Evolutionary conservation across 108 stramenopile genomes (phyloP).

Genomic region (Hondaea fermentalgiana): DNA sequence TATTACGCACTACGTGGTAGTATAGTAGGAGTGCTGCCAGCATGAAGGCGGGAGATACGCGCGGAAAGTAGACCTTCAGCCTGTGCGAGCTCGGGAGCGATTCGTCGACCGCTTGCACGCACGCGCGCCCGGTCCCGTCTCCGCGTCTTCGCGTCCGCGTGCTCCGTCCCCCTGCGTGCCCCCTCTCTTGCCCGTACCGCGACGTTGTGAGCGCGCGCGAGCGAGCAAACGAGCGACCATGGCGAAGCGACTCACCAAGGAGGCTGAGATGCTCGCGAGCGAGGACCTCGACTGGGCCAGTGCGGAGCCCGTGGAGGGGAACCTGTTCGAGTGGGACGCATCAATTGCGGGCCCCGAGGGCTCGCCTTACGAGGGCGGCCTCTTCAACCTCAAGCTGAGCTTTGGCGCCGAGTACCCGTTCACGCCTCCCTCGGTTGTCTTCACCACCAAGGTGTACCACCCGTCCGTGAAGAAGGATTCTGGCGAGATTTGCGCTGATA

Average conservation of each 20-base stretch:
- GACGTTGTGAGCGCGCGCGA: too few relatives aligned
- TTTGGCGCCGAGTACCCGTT: conserved; percentile 76
- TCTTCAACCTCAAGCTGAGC: conserved; percentile 52
- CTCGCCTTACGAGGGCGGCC: conserved; percentile 67
- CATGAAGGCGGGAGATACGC: too few relatives aligned
- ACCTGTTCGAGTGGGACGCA: background rate
- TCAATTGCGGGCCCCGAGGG: conserved; percentile 44
- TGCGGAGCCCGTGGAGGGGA: background rate
- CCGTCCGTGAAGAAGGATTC: conserved; percentile 63
- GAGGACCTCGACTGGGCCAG: conserved; percentile 10
- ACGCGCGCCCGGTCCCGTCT: too few relatives aligned
- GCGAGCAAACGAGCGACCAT: background rate
- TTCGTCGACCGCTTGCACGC: too few relatives aligned
- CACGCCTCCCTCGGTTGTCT: conserved; percentile 69
- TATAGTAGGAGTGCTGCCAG: too few relatives aligned
- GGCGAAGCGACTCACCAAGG: conserved; percentile 9
- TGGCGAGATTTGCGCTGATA: conserved; percentile 70
- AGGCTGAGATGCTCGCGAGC: background rate
- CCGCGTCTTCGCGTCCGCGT: too few relatives aligned
- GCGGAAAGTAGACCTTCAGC: too few relatives aligned
- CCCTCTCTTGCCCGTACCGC: too few relatives aligned
- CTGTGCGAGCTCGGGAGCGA: too few relatives aligned
- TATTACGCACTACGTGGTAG: too few relatives aligned
- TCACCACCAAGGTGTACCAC: conserved; percentile 73
- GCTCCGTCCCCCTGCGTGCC: too few relatives aligned